Percentiles rank a stretch among this genome's conserved stretches.
Evolutionary conservation across 192 early-diverging fungal genomes (phyloP).

Genomic region (Gaertneriomyces semiglobifer): DNA sequence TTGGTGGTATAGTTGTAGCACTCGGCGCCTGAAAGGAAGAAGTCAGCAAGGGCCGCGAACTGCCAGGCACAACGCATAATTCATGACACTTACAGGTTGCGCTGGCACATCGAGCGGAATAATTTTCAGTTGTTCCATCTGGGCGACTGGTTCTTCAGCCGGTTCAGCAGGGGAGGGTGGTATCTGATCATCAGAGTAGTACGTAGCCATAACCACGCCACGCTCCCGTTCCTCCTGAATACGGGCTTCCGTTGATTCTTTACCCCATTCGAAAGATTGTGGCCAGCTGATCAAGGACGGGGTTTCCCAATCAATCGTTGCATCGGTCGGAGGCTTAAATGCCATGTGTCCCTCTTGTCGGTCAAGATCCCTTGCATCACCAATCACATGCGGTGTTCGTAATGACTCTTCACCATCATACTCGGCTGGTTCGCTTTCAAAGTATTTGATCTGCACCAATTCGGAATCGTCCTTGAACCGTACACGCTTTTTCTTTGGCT

Average conservation of each 20-base stretch:
- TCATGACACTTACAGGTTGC: slow-evolving; percentile 2
- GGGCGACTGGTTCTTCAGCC: not conserved
- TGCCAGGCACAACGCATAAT: not conserved
- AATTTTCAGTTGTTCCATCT: not conserved
- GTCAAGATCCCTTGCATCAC: slow-evolving; percentile 24
- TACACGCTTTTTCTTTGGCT: slow-evolving; percentile 15
- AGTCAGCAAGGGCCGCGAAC: not conserved
- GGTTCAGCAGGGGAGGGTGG: slow-evolving; percentile 25
- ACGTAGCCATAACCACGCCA: slow-evolving; percentile 9
- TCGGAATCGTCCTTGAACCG: slow-evolving; percentile 20
- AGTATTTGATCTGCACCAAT: slow-evolving; percentile 15
- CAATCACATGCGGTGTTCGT: slow-evolving; percentile 14
- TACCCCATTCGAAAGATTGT: slow-evolving; percentile 22
- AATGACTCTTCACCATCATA: slow-evolving; percentile 11
- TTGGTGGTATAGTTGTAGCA: not conserved
- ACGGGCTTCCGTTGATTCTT: slow-evolving; percentile 16
- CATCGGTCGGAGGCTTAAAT: not conserved
- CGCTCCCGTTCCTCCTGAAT: slow-evolving; percentile 22
- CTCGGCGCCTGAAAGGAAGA: not conserved
- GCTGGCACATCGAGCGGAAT: slow-evolving; percentile 21
- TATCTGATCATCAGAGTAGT: slow-evolving; percentile 22
- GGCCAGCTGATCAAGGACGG: slow-evolving; percentile 15
- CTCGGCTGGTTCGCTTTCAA: slow-evolving; percentile 11
- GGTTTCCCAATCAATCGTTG: not conserved
- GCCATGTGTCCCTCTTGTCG: slow-evolving; percentile 24